Evolutionary conservation across 1,284 basidiomycete species (phyloP), one percentile per base, ranked within the genome.

Genomic region (Xanthoconium separans): DNA sequence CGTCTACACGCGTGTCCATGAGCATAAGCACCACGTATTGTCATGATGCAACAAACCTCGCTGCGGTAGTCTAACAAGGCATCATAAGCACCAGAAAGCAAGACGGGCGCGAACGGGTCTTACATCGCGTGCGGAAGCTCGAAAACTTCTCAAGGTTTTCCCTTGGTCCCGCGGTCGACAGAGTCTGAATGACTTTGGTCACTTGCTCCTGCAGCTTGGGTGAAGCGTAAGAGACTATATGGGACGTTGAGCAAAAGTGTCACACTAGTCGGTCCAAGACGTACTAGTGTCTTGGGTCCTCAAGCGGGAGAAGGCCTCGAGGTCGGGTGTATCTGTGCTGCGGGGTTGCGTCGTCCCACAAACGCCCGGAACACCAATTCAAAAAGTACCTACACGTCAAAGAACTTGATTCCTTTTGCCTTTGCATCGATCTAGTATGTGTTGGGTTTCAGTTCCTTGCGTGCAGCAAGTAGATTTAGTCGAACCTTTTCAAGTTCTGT

Each of bases 401-500:
- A 90, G 78, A 94, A 95, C 52, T 81, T 85, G 73, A 84, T 61
- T 57, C 88, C 87, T 61, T 79, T 78, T 41, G 85, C 85, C 73
- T 90, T 94, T 54, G 85, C 81, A 64, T 84, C 75, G 58, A 95
- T 89, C 91, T 66, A 60, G 9, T 16, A 36, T 24, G 16, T 27
- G 4, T 33, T n/a, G 1, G 2, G 33, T 9, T 56, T 3, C 22
- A 46, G 39, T 42, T 39, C 30, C n/a, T 9, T 2, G 29, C 16
- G n/a, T 18, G 18, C 34, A 34, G 20, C 18, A 42, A 47, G 51
- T 46, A 41, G 39, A 29, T 27, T 44, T 37, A n/a, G 13, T 16
- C 46, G 9, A 45, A 85, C 89, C 84, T 92, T 95, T 62, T 94
- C 84, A 33, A 88, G 74, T 71, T 95, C 93, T 13, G 91, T 83